Conservation (phyloP, 495 filamentous ascomycete genomes). For the Durotheca rogersii region DNA sequence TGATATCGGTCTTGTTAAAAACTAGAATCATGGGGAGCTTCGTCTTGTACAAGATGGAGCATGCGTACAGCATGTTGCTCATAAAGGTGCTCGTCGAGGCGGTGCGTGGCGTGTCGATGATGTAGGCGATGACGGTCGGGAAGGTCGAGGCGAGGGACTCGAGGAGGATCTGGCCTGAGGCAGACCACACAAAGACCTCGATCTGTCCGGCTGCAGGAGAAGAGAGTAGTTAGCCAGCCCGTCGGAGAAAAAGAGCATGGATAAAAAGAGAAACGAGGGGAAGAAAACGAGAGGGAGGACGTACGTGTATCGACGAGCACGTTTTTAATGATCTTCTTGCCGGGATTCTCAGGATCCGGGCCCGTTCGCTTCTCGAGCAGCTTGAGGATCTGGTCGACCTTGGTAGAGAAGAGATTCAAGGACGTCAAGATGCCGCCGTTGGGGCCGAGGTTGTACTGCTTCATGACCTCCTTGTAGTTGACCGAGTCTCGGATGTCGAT, state of each 20-base stretch:
- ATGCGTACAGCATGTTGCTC: constrained; percentile 99
- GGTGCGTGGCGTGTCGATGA: constrained; percentile 93
- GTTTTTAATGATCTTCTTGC: constrained; percentile 67
- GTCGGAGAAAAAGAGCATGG: neutral
- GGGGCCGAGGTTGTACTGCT: constrained; percentile 94
- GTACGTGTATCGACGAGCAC: constrained; percentile 87
- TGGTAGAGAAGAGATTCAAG: constrained; percentile 93
- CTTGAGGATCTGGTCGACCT: constrained; percentile 89
- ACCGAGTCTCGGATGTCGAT: constrained; percentile 99
- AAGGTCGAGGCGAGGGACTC: constrained; percentile 90
- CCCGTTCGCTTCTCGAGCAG: constrained; percentile 84
- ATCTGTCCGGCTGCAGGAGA: constrained; percentile 71
- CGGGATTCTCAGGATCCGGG: constrained; percentile 61
- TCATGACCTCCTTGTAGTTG: constrained; percentile 99
- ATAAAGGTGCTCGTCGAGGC: constrained; percentile 95
- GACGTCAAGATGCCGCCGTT: constrained; percentile 98
- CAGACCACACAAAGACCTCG: constrained; percentile 97
- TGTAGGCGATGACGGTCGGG: constrained; percentile 93
- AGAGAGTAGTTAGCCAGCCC: neutral
- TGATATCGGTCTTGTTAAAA: constrained; percentile 97
- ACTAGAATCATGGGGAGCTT: constrained; percentile 97
- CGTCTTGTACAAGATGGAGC: constrained; percentile 97
- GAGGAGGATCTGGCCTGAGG: constrained; percentile 88
- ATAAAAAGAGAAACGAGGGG: neutral
- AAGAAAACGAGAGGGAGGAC: neutral